These are phyloP conservation scores for Myxozyma geophila DNA, from an alignment of 805 yeast genomes.

Conservation along the genomic window DNA sequence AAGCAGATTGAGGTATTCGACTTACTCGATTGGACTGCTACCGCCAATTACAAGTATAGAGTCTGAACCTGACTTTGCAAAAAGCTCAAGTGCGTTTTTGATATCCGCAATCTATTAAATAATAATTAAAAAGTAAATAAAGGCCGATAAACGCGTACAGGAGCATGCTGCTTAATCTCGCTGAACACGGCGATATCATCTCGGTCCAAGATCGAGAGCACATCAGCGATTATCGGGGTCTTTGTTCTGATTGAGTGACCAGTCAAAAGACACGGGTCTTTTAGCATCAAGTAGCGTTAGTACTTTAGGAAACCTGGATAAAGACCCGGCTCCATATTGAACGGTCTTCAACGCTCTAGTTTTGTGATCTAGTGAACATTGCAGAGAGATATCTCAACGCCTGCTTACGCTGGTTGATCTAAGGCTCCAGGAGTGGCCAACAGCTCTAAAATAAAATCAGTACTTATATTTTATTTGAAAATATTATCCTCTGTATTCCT, in stretches of 20 bases:
- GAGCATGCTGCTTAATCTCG: constrained; percentile 17
- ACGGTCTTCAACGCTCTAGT: constrained; percentile 4
- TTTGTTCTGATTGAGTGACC: background rate
- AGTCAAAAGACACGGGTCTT: constrained; percentile 11
- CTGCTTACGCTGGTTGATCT: background rate
- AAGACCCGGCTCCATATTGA: constrained; percentile 12
- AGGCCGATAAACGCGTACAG: background rate
- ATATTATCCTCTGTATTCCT: too few relatives aligned
- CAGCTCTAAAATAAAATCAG: too few relatives aligned
- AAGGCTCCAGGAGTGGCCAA: too few relatives aligned
- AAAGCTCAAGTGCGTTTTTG: background rate
- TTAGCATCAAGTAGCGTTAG: background rate
- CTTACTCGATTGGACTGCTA: constrained; percentile 20
- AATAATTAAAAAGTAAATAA: background rate
- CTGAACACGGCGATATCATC: constrained; percentile 2
- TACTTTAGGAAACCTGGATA: background rate
- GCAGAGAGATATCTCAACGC: too few relatives aligned
- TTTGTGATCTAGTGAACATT: background rate
- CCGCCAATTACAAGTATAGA: constrained; percentile 14
- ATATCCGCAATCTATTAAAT: constrained; percentile 1
- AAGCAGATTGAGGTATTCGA: background rate
- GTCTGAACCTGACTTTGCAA: background rate
- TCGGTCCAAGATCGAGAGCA: background rate
- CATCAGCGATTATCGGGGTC: constrained; percentile 5
- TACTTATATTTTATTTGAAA: too few relatives aligned